These are phyloP conservation scores for Alternaria burnsii DNA, from an alignment of 2,329 filamentous ascomycete species.

Conservation along the genomic window DNA sequence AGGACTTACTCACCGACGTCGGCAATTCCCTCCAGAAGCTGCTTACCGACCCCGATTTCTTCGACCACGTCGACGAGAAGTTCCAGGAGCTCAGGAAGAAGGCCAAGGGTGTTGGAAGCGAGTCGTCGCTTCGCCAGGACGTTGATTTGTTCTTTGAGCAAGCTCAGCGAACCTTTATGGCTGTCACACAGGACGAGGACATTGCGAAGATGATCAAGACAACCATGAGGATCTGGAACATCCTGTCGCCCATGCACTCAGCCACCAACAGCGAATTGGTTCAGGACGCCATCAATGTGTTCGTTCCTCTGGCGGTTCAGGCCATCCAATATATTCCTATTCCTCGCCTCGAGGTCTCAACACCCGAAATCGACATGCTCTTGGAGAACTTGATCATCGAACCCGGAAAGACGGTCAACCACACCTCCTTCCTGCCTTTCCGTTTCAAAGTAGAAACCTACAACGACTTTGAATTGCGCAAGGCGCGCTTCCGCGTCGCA, in stretches of 20 bases:
- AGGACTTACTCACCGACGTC: slow-evolving; percentile 76
- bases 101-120: slow-evolving; percentile 65
- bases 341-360: slow-evolving; percentile 85
- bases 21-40: slow-evolving; percentile 80
- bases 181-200: slow-evolving; percentile 75
- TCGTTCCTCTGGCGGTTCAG: slow-evolving; percentile 79
- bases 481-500: slow-evolving; percentile 74
- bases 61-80: slow-evolving; percentile 76
- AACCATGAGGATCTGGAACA: slow-evolving; percentile 70
- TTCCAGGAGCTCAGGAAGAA: slow-evolving; percentile 67
- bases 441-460: slow-evolving; percentile 81
- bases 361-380: slow-evolving; percentile 82
- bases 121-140: slow-evolving; percentile 75
- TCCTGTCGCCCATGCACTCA: slow-evolving; percentile 72
- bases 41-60: slow-evolving; percentile 85
- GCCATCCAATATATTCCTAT: slow-evolving; percentile 88
- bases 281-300: slow-evolving; percentile 78
- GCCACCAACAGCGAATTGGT: slow-evolving; percentile 76
- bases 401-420: slow-evolving; percentile 83
- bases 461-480: slow-evolving; percentile 86
- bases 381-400: slow-evolving; percentile 92
- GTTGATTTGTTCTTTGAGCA: slow-evolving; percentile 76
- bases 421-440: slow-evolving; percentile 89
- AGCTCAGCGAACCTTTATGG: slow-evolving; percentile 70
- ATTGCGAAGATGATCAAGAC: slow-evolving; percentile 74